Conservation (phyloP, 2,329 filamentous ascomycete genomes). For the Sporothrix pallida region DNA sequence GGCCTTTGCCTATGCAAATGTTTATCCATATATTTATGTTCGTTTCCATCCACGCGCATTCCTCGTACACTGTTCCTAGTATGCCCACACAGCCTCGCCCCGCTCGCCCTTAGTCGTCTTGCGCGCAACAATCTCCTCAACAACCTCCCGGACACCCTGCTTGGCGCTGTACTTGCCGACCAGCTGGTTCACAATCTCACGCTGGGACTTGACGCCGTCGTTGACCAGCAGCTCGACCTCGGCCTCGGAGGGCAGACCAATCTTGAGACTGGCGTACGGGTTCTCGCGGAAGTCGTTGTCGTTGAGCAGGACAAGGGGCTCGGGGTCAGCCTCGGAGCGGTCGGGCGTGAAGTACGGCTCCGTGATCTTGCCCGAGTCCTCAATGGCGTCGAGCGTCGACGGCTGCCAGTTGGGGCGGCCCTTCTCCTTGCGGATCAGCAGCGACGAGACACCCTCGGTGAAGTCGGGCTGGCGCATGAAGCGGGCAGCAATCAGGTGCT, state of each 20-base stretch:
- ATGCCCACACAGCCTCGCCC: constrained; percentile 44
- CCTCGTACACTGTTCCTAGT: constrained; percentile 33
- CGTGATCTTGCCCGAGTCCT: constrained; percentile 57
- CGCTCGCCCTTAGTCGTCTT: constrained; percentile 55
- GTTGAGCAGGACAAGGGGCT: constrained; percentile 65
- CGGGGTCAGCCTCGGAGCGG: constrained; percentile 46
- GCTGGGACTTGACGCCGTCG: constrained; percentile 50
- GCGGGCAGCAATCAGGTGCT: constrained; percentile 79
- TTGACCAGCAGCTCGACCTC: constrained; percentile 58
- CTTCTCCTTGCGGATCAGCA: constrained; percentile 70
- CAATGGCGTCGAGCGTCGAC: constrained; percentile 70
- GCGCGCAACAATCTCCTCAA: constrained; percentile 69
- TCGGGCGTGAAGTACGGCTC: constrained; percentile 69
- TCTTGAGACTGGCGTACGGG: constrained; percentile 61
- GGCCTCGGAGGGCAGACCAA: constrained; percentile 75
- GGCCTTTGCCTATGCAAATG: too few relatives aligned
- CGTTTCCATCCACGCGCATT: background rate
- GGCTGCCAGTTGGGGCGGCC: constrained; percentile 76
- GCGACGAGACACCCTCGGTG: constrained; percentile 83
- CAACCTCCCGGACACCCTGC: constrained; percentile 71
- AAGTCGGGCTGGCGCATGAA: constrained; percentile 97
- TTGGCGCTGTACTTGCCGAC: constrained; percentile 64
- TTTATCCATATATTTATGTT: background rate
- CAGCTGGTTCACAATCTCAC: constrained; percentile 68
- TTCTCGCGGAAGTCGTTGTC: constrained; percentile 71